Evolutionary conservation across 208 protist species (phyloP).

Genomic region (Trypanosomatidae sp.): DNA sequence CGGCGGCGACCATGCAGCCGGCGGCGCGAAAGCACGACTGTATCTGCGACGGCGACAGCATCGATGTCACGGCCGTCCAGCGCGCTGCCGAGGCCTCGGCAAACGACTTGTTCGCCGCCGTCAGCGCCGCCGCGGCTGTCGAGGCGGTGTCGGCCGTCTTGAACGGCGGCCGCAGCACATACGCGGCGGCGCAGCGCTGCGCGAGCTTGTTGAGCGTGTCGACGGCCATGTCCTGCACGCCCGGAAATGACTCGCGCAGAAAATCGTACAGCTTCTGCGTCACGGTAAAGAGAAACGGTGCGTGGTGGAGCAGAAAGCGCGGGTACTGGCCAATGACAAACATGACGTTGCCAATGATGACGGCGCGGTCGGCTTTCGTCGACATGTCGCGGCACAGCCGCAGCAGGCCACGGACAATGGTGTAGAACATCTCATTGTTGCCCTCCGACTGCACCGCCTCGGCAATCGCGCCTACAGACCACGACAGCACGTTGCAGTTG

Average conservation of each 20-base stretch:
- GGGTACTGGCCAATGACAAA: constrained; percentile 99
- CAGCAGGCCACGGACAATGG: constrained; percentile 97
- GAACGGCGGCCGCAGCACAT: constrained; percentile 12
- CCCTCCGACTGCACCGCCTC: constrained; percentile 93
- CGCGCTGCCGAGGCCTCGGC: constrained; percentile 88
- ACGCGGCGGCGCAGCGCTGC: constrained; percentile 90
- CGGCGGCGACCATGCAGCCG: constrained; percentile 89
- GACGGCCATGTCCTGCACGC: constrained; percentile 99
- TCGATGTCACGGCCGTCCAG: constrained; percentile 81
- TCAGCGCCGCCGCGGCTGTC: constrained; percentile 20
- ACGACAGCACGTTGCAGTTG: constrained; percentile 98
- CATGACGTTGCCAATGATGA: constrained; percentile 99
- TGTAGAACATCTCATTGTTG: constrained; percentile 96
- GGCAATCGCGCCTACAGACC: constrained; percentile 98
- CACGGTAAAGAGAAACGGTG: constrained; percentile 97
- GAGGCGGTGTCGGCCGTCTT: background rate
- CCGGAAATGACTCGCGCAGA: constrained; percentile 97
- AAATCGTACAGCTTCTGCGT: constrained; percentile 99
- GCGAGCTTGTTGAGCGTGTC: constrained; percentile 99
- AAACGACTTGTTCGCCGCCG: too few species aligned
- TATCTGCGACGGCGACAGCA: constrained; percentile 88
- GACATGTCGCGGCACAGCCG: constrained; percentile 92
- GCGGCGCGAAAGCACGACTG: constrained; percentile 97
- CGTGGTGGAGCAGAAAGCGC: constrained; percentile 95
- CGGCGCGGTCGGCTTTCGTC: constrained; percentile 97